Conservation (phyloP, 768 basidiomycete genomes). For the Tulasnella sp. region DNA sequence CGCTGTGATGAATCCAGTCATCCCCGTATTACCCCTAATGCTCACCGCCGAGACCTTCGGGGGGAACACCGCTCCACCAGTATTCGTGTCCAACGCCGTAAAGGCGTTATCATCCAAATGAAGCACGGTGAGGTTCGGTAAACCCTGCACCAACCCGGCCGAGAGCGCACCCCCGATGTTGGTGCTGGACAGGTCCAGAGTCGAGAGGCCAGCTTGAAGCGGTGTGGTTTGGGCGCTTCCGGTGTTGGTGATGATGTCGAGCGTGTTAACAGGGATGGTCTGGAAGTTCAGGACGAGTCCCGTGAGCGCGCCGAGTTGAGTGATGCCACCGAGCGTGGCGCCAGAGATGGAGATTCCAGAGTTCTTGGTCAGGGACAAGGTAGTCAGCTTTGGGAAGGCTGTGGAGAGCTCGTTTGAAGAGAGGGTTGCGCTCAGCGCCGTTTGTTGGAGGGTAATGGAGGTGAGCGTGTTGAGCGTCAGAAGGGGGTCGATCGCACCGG, state of each 20-base stretch:
- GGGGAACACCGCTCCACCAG: slow-evolving; percentile 1
- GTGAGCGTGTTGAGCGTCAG: slow-evolving; percentile 11
- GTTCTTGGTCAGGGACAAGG: slow-evolving; percentile 13
- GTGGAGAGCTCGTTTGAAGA: slow-evolving; percentile 4
- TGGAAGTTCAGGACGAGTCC: slow-evolving; percentile 13
- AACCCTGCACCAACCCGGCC: not conserved
- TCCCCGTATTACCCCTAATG: not conserved
- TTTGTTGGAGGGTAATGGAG: slow-evolving; percentile 12
- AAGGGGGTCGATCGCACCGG: not conserved
- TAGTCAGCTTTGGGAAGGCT: slow-evolving; percentile 3
- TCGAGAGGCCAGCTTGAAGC: slow-evolving; percentile 23
- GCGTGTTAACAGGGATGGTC: slow-evolving; percentile 28
- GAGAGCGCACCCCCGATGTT: slow-evolving; percentile 12
- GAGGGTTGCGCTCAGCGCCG: slow-evolving; percentile 8
- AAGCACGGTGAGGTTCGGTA: slow-evolving; percentile 7
- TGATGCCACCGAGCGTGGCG: not conserved
- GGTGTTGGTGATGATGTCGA: slow-evolving; percentile 27
- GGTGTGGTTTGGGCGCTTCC: not conserved
- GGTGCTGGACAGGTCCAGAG: slow-evolving; percentile 22
- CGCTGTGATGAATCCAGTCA: not conserved
- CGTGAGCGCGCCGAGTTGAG: not conserved
- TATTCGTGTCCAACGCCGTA: slow-evolving; percentile 8
- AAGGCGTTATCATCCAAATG: slow-evolving; percentile 16
- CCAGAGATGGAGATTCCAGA: slow-evolving; percentile 4
- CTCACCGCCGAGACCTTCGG: not conserved